These are phyloP conservation scores for Epipyxis sp. DNA, from an alignment of 108 stramenopile species.

Conservation along the genomic window DNA sequence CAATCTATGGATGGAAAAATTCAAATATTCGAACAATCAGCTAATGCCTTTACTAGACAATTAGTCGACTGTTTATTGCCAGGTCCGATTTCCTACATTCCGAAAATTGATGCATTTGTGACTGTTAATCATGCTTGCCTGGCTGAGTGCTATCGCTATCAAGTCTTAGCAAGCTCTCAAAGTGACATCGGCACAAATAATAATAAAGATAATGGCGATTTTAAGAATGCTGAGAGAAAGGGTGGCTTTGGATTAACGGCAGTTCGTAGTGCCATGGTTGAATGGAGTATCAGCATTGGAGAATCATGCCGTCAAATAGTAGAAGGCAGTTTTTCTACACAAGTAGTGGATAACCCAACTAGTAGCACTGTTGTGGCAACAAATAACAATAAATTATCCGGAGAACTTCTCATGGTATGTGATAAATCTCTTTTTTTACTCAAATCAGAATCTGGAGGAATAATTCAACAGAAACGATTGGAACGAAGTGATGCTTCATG, in stretches of 20 bases:
- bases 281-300: constrained; percentile 23
- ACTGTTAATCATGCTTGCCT: constrained; percentile 44
- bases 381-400: background rate
- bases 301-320: background rate
- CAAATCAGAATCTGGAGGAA: constrained; percentile 5
- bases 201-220: background rate
- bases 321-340: background rate
- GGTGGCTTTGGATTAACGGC: background rate
- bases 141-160: constrained; percentile 59
- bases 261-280: constrained; percentile 4
- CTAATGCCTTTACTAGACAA: constrained; percentile 59
- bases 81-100: constrained; percentile 55
- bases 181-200: background rate
- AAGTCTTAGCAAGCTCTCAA: constrained; percentile 29
- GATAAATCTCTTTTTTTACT: constrained; percentile 26
- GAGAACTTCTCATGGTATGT: constrained; percentile 8
- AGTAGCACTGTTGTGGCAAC: background rate
- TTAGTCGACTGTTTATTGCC: constrained; percentile 48
- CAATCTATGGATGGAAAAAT: constrained; percentile 63
- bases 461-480: constrained; percentile 23
- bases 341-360: background rate
- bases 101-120: constrained; percentile 54
- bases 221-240: background rate
- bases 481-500: background rate
- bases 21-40: constrained; percentile 51